These are phyloP conservation scores for Leptographium procerum DNA, from an alignment of 2,329 filamentous ascomycete species.

Conservation along the genomic window DNA sequence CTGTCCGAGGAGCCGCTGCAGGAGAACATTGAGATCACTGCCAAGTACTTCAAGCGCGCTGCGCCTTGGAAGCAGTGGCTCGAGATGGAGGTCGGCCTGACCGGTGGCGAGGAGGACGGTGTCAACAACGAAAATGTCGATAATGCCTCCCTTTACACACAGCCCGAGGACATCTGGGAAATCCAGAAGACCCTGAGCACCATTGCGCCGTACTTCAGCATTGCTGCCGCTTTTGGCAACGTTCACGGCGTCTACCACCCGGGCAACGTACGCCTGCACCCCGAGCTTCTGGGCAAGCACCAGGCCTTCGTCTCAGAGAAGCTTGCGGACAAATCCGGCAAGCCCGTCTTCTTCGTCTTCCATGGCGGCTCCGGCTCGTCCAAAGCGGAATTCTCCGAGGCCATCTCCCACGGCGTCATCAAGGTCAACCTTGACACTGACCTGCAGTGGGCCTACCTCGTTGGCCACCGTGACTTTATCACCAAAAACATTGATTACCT, in stretches of 20 bases:
- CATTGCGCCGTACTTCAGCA: constrained; percentile 94
- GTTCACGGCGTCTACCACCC: constrained; percentile 85
- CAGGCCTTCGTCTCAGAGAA: constrained; percentile 82
- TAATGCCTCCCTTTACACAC: constrained; percentile 95
- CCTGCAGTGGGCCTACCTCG: constrained; percentile 88
- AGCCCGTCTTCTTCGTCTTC: constrained; percentile 99
- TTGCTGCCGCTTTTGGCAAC: constrained; percentile 96
- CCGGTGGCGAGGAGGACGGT: constrained; percentile 34
- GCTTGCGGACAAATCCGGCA: constrained; percentile 58
- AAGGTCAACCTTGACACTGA: constrained; percentile 99
- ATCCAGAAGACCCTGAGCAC: constrained; percentile 78
- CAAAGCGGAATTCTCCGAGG: constrained; percentile 82
- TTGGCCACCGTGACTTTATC: constrained; percentile 90
- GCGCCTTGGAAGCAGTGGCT: constrained; percentile 98
- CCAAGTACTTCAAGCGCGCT: constrained; percentile 84
- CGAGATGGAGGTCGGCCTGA: constrained; percentile 95
- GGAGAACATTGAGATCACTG: constrained; percentile 85
- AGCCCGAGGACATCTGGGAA: constrained; percentile 88
- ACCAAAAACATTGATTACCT: constrained; percentile 93
- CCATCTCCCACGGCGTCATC: constrained; percentile 87
- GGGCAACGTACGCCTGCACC: constrained; percentile 88
- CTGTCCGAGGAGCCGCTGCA: constrained; percentile 83
- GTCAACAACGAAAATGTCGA: constrained; percentile 98
- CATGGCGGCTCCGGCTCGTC: constrained; percentile 90
- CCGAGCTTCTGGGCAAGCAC: constrained; percentile 93